A percentile compares a stretch with the other conserved stretches of the same genome.
Evolutionary conservation across 1,139 yeast genomes (phyloP).

Genomic region (Zygosaccharomyces pseudobailii): DNA sequence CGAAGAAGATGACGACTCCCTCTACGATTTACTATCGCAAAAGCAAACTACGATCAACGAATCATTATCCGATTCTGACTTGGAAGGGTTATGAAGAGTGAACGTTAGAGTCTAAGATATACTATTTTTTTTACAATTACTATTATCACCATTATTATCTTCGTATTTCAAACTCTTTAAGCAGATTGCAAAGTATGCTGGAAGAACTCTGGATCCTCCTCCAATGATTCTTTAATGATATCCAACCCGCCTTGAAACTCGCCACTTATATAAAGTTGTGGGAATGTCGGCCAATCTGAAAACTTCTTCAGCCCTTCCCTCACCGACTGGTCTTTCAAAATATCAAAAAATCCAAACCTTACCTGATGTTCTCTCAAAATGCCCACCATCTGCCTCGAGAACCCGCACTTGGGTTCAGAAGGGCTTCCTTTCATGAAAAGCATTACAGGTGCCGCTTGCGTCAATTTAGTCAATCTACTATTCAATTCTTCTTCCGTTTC

Average conservation of each 20-base stretch:
- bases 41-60: conserved; percentile 20
- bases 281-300: conserved; percentile 98
- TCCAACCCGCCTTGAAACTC: conserved; percentile 97
- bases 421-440: conserved; percentile 99
- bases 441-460: conserved; percentile 96
- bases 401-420: conserved; percentile 94
- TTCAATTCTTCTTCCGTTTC: conserved; percentile 81
- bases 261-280: conserved; percentile 87
- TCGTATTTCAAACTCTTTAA: conserved; percentile 1
- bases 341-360: conserved; percentile 93
- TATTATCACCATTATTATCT: background rate
- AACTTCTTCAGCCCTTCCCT: conserved; percentile 86
- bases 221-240: conserved; percentile 82
- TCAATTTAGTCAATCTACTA: conserved; percentile 73
- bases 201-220: conserved; percentile 85
- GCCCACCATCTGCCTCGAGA: conserved; percentile 90
- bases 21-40: conserved; percentile 32
- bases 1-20: conserved; percentile 22
- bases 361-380: conserved; percentile 90
- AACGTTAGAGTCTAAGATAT: background rate
- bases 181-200: conserved; percentile 47
- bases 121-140: background rate
- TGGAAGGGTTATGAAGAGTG: conserved; percentile 26
- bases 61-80: conserved; percentile 34
- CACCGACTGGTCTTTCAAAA: conserved; percentile 85